Evolutionary conservation across 1,284 basidiomycete genomes (phyloP), one percentile per base, ranked within the genome.

Genomic region (Heterobasidion annosum): DNA sequence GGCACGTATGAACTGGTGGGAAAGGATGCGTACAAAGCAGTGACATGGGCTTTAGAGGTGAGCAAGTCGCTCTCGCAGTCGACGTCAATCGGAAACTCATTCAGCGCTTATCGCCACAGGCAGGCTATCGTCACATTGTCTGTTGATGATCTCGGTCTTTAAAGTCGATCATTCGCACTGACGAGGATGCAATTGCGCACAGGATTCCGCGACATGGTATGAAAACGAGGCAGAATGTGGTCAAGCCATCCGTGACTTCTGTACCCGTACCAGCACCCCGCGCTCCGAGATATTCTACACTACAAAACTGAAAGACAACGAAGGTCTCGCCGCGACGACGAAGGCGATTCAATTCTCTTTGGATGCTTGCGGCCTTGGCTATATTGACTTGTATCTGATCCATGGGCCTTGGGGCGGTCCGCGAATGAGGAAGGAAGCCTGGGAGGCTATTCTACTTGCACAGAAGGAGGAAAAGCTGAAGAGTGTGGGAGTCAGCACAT

Each of bases 401-500:
- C 87, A 91, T 58, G 78, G 79, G 37, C 82, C 83, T 5, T 69
- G 78, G 25, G 77, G 78, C 3, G 81, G 82, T 1, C 69, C 70
- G 4, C 55, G 72, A 50, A 74, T 72, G 44, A 74, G 84, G 9
- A 67, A 72, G 25, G 77, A 82, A 53, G 78, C 79, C 54, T 85
- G 81, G 77, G 67, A 72, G 53, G 81, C 77, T 0, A 71, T 79
- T 13, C 73, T 77, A 49, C 75, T 81, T 58, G 77, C 75, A 8
- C 77, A 83, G 65, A 78, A 79, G 56, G 77, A 78, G 59, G 85
- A 87, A 0, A 72, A 77, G 59, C 63, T 88, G 32, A 78, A 72
- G 59, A 81, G 79, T 60, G 79, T 87, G 40, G 87, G 88, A 8
- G 82, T 91, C 49, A 84, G 82, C 58, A 88, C 83, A 58, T 90